Percentiles rank a stretch among this genome's conserved stretches.
Evolutionary conservation across 768 basidiomycete genomes (phyloP).

Genomic region (Megacollybia marginata): DNA sequence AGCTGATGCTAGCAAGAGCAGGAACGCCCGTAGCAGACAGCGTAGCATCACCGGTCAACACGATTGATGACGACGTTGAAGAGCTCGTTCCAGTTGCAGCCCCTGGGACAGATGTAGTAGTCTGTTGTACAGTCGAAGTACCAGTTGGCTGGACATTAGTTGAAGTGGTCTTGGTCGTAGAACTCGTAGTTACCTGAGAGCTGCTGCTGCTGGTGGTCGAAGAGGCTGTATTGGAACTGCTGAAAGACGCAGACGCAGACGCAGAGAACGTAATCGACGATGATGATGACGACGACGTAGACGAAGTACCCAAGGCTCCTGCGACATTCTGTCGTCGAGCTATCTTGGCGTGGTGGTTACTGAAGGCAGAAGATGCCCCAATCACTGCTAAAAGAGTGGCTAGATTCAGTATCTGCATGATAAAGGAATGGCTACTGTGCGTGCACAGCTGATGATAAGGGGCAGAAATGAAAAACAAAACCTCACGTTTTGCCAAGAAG

Average conservation of each 20-base stretch:
- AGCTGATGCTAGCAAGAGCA: conserved; percentile 49
- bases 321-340: conserved; percentile 4
- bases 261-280: conserved; percentile 8
- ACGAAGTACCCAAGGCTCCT: neutral
- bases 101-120: too few species aligned
- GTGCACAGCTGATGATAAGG: conserved; percentile 11
- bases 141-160: conserved; percentile 4
- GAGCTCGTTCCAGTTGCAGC: too few species aligned
- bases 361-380: conserved; percentile 26
- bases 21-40: conserved; percentile 31
- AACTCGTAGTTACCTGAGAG: neutral
- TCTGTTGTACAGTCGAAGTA: neutral
- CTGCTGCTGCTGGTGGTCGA: conserved; percentile 2
- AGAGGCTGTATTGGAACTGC: conserved; percentile 8
- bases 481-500: neutral
- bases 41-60: neutral
- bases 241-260: conserved; percentile 7
- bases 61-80: too few species aligned
- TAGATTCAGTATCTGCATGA: conserved; percentile 39
- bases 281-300: conserved; percentile 8
- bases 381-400: conserved; percentile 39
- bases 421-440: conserved; percentile 10
- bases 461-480: conserved; percentile 7
- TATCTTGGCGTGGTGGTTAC: conserved; percentile 28
- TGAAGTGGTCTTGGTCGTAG: conserved; percentile 6